phyloP scores from a whole-genome alignment of 352 stramenopile species.

The Phytophthora ramorum region DNA sequence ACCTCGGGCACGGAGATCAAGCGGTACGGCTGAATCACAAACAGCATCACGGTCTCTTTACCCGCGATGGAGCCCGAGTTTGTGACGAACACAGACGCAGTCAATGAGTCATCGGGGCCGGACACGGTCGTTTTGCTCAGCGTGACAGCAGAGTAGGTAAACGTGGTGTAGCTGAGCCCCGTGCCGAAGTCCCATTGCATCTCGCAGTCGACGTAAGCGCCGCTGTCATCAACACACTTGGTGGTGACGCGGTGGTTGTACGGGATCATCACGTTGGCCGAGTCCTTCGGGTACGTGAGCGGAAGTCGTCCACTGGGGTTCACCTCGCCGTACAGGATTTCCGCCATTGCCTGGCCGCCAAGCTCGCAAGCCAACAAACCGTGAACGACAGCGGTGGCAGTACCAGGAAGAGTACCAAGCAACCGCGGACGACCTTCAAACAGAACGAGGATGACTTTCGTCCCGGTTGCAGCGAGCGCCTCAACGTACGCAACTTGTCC shows the following conservation, averaged over 20 bases:
- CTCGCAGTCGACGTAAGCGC: conserved; percentile 47
- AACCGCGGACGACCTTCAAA: conserved; percentile 82
- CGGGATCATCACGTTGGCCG: conserved; percentile 67
- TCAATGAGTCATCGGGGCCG: conserved; percentile 36
- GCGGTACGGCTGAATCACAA: conserved; percentile 73
- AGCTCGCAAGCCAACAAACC: conserved; percentile 76
- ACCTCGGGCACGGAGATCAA: conserved; percentile 72
- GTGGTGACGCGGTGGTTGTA: conserved; percentile 80
- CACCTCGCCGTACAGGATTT: conserved; percentile 80
- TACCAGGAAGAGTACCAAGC: conserved; percentile 50
- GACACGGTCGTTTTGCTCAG: conserved; percentile 46
- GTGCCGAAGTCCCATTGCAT: conserved; percentile 74
- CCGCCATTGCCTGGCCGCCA: conserved; percentile 81
- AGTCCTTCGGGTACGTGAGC: conserved; percentile 83
- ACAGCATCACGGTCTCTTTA: conserved; percentile 83
- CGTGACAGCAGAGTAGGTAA: conserved; percentile 57
- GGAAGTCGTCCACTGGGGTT: conserved; percentile 87
- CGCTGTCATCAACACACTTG: conserved; percentile 42
- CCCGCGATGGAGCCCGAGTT: conserved; percentile 67
- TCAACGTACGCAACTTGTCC: conserved; percentile 83
- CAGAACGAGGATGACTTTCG: conserved; percentile 86
- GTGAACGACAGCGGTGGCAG: conserved; percentile 75
- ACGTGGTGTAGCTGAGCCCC: conserved; percentile 77
- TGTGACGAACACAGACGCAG: conserved; percentile 65
- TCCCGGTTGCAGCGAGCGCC: conserved; percentile 62